Evolutionary conservation across 495 filamentous ascomycete species (phyloP), one percentile per base, ranked within the genome.

Genomic region (Chlorociboria aeruginascens): DNA sequence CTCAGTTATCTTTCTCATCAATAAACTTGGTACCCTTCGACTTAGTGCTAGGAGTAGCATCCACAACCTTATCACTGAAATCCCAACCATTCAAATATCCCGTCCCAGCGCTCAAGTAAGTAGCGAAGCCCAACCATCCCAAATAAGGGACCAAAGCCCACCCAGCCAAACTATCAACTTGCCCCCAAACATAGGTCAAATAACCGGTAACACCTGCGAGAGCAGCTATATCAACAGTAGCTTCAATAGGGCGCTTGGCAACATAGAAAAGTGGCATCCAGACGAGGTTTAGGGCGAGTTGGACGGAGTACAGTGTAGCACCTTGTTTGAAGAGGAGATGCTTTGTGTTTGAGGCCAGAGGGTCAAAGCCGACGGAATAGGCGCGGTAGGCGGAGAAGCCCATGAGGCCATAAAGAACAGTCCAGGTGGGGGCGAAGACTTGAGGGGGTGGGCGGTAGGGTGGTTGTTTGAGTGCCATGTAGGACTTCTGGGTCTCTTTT

Each of bases 191-290:
- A 51, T 80, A 82, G 11, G 83, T 73, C 42, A 96, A 54, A 47
- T 84, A 83, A 0, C 71, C 76, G 13, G 82, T 81, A 6, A 80
- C 68, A 1, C 80, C 86, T 1, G 78, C 72, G 9, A 96, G 66
- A 1, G 81, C 72, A 2, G 83, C 67, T 41, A 93, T 81, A 66
- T 96, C 85, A 4, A 71, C 75, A 8, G 88, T 74, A 1, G 88
- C 89, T 59, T 78, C 75, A 48, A 79, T 73, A 3, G 87, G 85
- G 20, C 76, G 72, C 34, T 77, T 73, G 31, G 83, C 53, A 0
- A 74, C 72, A 60, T 94, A 95, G 72, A 96, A 97, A 8, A 95
- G 74, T 1, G 90, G 90, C 86, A 92, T 95, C 87, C 86, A 97
- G 40, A 82, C 61, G 14, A 92, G 66, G 61, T 96, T 95, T 11